Evolutionary conservation across 306 rosid species (phyloP).

Genomic region (Psophocarpus tetragonolobus): DNA sequence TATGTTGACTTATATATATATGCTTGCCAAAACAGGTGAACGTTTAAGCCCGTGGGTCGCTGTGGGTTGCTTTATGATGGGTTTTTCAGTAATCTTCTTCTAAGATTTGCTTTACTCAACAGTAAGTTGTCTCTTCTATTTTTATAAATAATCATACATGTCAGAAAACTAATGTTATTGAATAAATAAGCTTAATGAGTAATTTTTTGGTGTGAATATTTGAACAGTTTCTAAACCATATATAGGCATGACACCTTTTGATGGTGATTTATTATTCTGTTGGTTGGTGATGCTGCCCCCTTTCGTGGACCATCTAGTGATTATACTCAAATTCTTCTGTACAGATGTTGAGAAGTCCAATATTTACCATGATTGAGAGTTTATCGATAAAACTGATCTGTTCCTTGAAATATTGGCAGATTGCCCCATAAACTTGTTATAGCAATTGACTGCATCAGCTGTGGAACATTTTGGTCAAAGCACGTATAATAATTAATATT

Average conservation of each 20-base stretch:
- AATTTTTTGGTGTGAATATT: background rate
- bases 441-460: conserved; percentile 14
- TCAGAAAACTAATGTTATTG: background rate
- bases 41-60: conserved; percentile 79
- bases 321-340: background rate
- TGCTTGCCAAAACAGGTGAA: conserved; percentile 56
- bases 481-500: background rate
- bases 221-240: background rate
- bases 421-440: background rate
- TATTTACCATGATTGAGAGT: background rate
- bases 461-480: background rate
- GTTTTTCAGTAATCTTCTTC: conserved; percentile 62
- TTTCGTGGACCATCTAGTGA: conserved; percentile 2
- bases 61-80: conserved; percentile 61
- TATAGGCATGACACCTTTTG: background rate
- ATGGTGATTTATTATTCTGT: background rate
- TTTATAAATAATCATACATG: background rate
- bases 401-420: background rate
- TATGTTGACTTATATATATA: conserved; percentile 21
- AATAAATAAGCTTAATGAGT: background rate
- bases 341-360: background rate
- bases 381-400: background rate
- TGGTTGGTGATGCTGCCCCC: conserved; percentile 6
- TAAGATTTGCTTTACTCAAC: conserved; percentile 26
- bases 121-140: conserved; percentile 23